Base-by-base conservation (phyloP, 352 stramenopile genomes). In the Pelagophyceae sp. region DNA sequence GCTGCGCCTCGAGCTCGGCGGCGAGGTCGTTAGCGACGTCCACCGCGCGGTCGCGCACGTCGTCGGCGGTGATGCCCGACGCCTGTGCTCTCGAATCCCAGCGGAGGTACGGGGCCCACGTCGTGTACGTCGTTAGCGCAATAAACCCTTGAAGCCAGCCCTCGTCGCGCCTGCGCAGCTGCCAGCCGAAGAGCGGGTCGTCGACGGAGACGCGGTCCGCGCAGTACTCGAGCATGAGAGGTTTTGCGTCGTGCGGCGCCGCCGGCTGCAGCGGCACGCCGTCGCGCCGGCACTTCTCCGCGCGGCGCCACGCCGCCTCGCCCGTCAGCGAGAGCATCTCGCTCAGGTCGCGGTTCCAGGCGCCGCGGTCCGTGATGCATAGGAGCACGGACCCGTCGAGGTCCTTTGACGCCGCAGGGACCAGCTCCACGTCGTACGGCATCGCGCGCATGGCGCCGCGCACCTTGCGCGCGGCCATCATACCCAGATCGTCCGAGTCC, bases 61-160 rank as follows among this genome's bases (percentile, higher is more conserved):
- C 78, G 75, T 89, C 86, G 61, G 82, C 84, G 0, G 82, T 82
- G 79, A 87, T 89, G 0, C 84, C 86, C 19, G 79, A 78, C 58
- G 85, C 82, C 72, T 87, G 77, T 0, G 84, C 35, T 15, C 76
- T 45, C 20, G 82, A 89, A 81, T 90, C 87, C 81, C 85, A 92
- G 29, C 85, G 82, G 82, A 91, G 90, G 27, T 80, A 83, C 33
- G 82, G 83, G 79, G 90, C 83, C 85, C 86, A 91, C 40, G 87
- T 88, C 33, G 88, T 92, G 83, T 91, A 92, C 0, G 87, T 91
- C 0, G 88, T 91, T 0, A 89, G 78, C 0, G 85, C 86, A 51
- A 91, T 85, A 72, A 92, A 92, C 58, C 88, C 88, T 79, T 92
- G 88, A 19, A 92, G 70, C 80, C 86, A 88, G 17, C 85, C 84